Base-by-base conservation (phyloP, 768 basidiomycete genomes). In the Sistotremastrum niveocremeum region DNA sequence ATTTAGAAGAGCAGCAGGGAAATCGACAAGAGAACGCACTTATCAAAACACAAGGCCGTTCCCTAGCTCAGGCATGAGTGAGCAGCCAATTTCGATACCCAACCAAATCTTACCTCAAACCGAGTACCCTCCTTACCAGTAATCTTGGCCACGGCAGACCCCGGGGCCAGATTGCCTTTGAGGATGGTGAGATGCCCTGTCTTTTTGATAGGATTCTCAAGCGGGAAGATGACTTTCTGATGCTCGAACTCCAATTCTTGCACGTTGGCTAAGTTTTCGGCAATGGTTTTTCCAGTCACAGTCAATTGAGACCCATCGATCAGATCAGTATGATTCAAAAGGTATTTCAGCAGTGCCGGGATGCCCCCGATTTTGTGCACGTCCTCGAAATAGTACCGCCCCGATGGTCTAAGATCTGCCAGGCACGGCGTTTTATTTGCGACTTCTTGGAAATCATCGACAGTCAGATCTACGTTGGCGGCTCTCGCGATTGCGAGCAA, bases 341-440 rank as follows among this genome's bases (percentile, higher is more conserved):
- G 71, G 59, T 88, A 89, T 62, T 89, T 90, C 49, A 90, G 62
- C 44, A 90, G 71, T 1, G 84, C 84, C 0, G 88, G 89, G 45
- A 89, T 75, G 47, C 88, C 88, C 31, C 89, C 88, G 48, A 83
- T 77, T 51, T 71, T 76, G 67, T 91, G 88, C 40, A 91, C 71
- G 54, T 93, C 88, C 61, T 89, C 82, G 86, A 91, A 90, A 56
- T 81, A 79, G 61, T 87, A 91, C 64, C 77, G 77, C 29, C 86
- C 88, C 5, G 85, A 86, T 10, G 86, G 85, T 64, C 80, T 81
- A 50, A 91, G 69, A 56, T 91, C 83, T n/a, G 82, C 84, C 4
- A 91, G 73, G 60, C 79, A 85, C 6, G 88, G 89, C 1, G 87
- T 85, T 54, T 69, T 79, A 62, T 89, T 75, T 6, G 82, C 76